These are phyloP conservation scores for Trametes cinnabarina DNA, from an alignment of 768 basidiomycete genomes.

Conservation along the genomic window DNA sequence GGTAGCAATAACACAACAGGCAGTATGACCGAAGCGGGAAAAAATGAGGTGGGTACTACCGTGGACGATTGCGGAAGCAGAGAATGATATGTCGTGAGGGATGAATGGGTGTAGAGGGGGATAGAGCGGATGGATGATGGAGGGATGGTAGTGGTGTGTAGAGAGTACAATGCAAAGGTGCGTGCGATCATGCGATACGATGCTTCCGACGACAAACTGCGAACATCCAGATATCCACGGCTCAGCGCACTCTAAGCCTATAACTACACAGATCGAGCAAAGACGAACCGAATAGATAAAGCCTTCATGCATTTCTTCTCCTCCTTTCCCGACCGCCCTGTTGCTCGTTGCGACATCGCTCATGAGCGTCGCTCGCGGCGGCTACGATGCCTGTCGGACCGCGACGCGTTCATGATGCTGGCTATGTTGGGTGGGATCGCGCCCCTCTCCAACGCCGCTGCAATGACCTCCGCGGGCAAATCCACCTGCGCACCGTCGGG, in stretches of 20 bases:
- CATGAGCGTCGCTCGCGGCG: constrained; percentile 34
- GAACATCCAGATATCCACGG: constrained; percentile 11
- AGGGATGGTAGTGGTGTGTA: neutral
- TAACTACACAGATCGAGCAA: constrained; percentile 20
- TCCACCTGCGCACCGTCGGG: constrained; percentile 91
- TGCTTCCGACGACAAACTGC: constrained; percentile 11
- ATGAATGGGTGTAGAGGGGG: neutral
- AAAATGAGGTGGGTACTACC: neutral
- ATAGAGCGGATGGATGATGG: neutral
- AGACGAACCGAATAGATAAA: constrained; percentile 14
- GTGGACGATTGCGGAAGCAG: neutral
- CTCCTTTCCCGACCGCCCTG: neutral
- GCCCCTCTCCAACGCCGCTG: constrained; percentile 80
- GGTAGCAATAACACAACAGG: constrained; percentile 22
- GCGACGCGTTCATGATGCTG: constrained; percentile 31
- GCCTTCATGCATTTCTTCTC: constrained; percentile 1
- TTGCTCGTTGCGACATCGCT: neutral
- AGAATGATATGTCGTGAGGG: neutral
- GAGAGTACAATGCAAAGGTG: constrained; percentile 16
- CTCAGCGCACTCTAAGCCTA: constrained; percentile 17
- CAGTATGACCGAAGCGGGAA: constrained; percentile 1
- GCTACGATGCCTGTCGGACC: constrained; percentile 47
- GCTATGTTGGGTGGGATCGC: constrained; percentile 58
- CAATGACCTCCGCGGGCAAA: constrained; percentile 88
- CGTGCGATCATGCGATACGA: constrained; percentile 18